Evolutionary conservation across 2,329 filamentous ascomycete species (phyloP).

Genomic region (Fusarium sp.): DNA sequence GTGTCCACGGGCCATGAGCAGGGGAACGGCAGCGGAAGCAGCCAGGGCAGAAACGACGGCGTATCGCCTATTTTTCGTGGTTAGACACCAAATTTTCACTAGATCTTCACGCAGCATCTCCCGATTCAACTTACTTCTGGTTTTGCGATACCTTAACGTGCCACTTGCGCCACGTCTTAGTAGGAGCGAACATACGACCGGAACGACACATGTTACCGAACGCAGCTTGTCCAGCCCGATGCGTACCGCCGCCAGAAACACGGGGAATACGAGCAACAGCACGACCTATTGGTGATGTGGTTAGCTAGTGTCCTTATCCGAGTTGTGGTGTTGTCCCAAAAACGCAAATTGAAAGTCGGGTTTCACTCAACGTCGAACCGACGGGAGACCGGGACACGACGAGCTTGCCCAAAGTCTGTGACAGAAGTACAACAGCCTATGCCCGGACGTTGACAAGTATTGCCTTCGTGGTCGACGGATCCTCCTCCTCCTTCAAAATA

Average conservation of each 20-base stretch:
- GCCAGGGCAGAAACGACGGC: conserved; percentile 97
- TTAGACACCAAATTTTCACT: no score
- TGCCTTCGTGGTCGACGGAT: background rate
- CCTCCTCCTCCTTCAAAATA: background rate
- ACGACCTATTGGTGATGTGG: conserved; percentile 72
- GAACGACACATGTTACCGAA: conserved; percentile 99
- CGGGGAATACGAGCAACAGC: conserved; percentile 99
- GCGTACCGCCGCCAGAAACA: conserved; percentile 99
- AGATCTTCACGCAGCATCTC: no score
- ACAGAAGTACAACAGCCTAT: background rate
- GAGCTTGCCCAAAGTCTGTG: background rate
- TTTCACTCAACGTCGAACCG: background rate
- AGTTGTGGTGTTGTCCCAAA: conserved; percentile 4
- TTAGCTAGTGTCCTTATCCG: conserved; percentile 39
- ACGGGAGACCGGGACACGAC: background rate
- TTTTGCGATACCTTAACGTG: conserved; percentile 99
- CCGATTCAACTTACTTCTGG: no score
- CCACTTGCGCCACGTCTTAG: conserved; percentile 99
- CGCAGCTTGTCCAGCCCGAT: conserved; percentile 99
- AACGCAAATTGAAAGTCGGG: background rate
- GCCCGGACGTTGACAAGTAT: background rate
- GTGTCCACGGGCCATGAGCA: conserved; percentile 97
- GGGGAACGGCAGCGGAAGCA: conserved; percentile 93
- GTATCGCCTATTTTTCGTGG: conserved; percentile 89
- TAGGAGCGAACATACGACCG: conserved; percentile 99